Evolutionary conservation across 257 asterid genomes (phyloP), one percentile per base, ranked within the genome.

Genomic region (Solanum bukasovii): DNA sequence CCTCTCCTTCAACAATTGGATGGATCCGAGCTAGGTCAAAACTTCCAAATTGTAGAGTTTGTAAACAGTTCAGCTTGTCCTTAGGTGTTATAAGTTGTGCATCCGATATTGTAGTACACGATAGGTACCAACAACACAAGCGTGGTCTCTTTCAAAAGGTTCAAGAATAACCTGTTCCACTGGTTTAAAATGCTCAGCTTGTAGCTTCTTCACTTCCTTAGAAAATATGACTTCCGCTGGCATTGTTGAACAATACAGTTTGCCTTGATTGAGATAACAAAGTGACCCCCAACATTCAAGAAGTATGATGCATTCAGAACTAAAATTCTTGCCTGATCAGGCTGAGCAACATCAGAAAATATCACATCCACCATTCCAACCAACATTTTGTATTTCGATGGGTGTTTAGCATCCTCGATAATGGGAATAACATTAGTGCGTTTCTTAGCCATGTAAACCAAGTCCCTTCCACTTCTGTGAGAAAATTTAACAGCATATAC

Each of bases 331-430:
- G 99, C 99, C 98, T 96, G 98, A 71, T 95, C 98, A 67, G 99
- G 99, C 88, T 96, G 98, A 86, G 99, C 98, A 94, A 96, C 98
- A 91, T 94, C 98, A 92, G 98, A 96, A 90, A 96, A 95, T 49
- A 96, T 93, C 56, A 96, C 98, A 94, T 96, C 99, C 74, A 96
- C 98, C 98, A 96, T 96, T 70, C 99, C 98, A 13, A 96, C 98
- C 87, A 96, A 95, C 98, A 95, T 94, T 78, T 98, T 93, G 75
- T 96, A 96, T 86, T 95, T 96, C 8, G 98, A 96, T 10, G 98
- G 99, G 90, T 96, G 99, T 37, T 98, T 93, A 37, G 98, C 98
- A 93, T 95, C 98, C 89, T 96, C 98, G 34, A 33, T 33, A 33
- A 33, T 33, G 34, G 34, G 34, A 33, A 33, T 33, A 33, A 33